Base-by-base conservation (phyloP, 2,329 filamentous ascomycete species). In the Colletotrichum sublineola region DNA sequence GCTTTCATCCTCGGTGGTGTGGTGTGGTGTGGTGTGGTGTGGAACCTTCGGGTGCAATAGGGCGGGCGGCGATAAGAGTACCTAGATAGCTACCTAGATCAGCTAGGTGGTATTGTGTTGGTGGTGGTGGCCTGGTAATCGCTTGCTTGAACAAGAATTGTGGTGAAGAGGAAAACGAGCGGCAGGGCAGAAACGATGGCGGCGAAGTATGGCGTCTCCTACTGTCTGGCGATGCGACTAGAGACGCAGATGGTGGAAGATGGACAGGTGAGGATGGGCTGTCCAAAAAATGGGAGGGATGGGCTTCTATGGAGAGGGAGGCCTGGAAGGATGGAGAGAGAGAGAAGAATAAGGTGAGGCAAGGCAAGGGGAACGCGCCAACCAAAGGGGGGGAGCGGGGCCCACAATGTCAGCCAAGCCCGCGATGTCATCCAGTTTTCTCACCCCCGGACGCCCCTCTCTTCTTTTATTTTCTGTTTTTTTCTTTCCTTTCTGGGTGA, bases 261-360 rank as follows among this genome's bases (percentile, higher is more conserved):
- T 58, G 58, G 36, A 29, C 36, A 29, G 38, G n/a, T 38, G 48
- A 44, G 48, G 42, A 55, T n/a, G 36, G 50, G 38, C 46, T 53
- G 58, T 56, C 69, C 53, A 64, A 69, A 57, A 60, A 68, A 55
- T 64, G 65, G 65, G 69, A 72, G 69, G 69, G 65, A 72, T 69
- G 60, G 67, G 40, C 48, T 36, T 20, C 63, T 71, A 61, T 63
- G 63, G 55, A 52, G 67, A 61, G 57, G 40, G 67, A 62, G 58
- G 29, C 58, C 44, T 33, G 44, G 44, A 62, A 62, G 36, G 60
- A 63, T n/a, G 14, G 53, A 57, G 31, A 57, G 9, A 33, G 55
- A 38, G 4, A 56, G 33, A 56, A 8, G 9, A 56, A 31, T 11
- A 53, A 20, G 15, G 29, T 18, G 20, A 33, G 52, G 29, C 40